Evolutionary conservation across 129 eudicot genomes (phyloP), one percentile per base, ranked within the genome.

Genomic region (Centaurea solstitialis): DNA sequence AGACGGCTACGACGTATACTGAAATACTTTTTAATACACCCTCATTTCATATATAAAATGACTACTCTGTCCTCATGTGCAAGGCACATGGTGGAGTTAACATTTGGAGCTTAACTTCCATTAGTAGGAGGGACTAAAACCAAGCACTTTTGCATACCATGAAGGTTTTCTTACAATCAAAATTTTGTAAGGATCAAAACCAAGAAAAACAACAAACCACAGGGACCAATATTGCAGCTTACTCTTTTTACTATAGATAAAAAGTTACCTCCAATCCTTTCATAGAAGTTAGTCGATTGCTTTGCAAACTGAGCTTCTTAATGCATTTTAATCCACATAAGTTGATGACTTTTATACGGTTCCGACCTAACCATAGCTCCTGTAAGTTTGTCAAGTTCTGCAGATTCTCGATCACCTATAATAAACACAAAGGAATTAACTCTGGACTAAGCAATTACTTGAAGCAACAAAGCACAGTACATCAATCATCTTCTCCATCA

Each of bases 301-400:
- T 95, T 81, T 95, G 99, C 88, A 95, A 83, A 86, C 99, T 95
- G 35, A 95, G 79, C 89, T 93, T 95, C 88, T 88, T 89, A 73
- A 95, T 93, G 89, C 97, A 88, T 86, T 88, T 95, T 85, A 95
- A 80, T 38, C 99, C 98, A 82, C 99, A 95, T 70, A 95, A 87
- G 80, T 95, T 79, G 39, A 95, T 88, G 57, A 87, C 50, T 84
- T 86, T 81, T 41, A 95, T 95, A 74, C 99, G 99, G 71, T 95
- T 93, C 35, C 97, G 94, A 39, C 99, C 98, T 80, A 93, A 86
- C 99, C 98, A 93, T 73, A 95, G 87, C 89, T 95, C 99, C 82
- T 89, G 93, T 84, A 95, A 89, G 57, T 85, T 76, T 72, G 93
- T 85, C 61, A 92, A 70, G 61, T 82, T 92, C n/a, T 92, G 87